Base-by-base conservation (phyloP, 495 filamentous ascomycete species). In the Aspergillus campestris region DNA sequence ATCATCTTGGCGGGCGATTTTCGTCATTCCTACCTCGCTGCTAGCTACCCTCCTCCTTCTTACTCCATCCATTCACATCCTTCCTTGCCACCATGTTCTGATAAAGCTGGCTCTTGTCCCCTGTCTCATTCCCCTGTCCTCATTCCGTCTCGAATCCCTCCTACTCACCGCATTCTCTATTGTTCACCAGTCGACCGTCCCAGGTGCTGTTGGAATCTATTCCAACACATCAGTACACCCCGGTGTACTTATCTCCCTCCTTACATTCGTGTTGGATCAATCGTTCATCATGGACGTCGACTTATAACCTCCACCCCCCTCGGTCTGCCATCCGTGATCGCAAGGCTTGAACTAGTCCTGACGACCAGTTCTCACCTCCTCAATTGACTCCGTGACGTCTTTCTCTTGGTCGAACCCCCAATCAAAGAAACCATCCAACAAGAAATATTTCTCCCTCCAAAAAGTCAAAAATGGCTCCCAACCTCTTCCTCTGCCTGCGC, bases 401-500 rank as follows among this genome's bases (percentile, higher is more conserved):
- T 37, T 38, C 43, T 31, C 40, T 32, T 35, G 11, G 18, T 24
- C 18, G 18, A 24, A 24, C 1, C 4, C 18, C 2, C 4, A 4
- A 24, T 4, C 18, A 4, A 24, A 24, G 18, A 24, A 24, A 24
- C 38, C 31, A 10, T 44, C 27, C 18, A 15, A 32, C 27, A n/a
- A 36, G 14, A 32, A n/a, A 38, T 32, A 24, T 41, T n/a, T n/a
- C n/a, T n/a, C n/a, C n/a, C n/a, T n/a, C n/a, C n/a, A n/a, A n/a
- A n/a, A n/a, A n/a, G n/a, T n/a, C n/a, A 36, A 50, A 13, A 44
- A 72, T 72, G 69, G 62, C 69, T 10, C 69, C 69, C 52, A 72
- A 72, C 51, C 63, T 70, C 32, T 72, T 71, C 47, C 50, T 72
- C 47, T 72, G 69, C 40, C 47, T 69, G 12, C 64, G 69, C 30